phyloP scores from a whole-genome alignment of 306 rosid genomes.

The Comarum palustre region DNA sequence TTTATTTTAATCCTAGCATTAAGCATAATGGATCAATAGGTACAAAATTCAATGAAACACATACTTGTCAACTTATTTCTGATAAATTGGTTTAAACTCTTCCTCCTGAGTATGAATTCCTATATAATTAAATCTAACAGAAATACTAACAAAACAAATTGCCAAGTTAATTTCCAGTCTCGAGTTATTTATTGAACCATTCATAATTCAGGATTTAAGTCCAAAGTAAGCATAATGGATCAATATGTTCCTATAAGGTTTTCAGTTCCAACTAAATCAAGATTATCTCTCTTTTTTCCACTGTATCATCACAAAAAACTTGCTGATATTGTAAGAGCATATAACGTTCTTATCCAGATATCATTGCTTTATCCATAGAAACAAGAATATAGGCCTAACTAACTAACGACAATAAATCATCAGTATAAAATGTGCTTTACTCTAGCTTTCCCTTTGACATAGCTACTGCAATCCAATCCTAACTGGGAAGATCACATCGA shows the following conservation, averaged over 20 bases:
- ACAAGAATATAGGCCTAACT: neutral
- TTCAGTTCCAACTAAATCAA: neutral
- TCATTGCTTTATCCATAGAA: neutral
- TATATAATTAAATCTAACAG: neutral
- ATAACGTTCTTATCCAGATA: neutral
- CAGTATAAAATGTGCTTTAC: neutral
- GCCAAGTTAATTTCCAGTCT: neutral
- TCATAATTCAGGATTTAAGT: neutral
- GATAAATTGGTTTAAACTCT: neutral
- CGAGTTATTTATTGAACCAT: neutral
- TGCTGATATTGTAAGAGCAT: neutral
- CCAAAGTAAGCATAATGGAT: neutral
- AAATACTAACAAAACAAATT: neutral
- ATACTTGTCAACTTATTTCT: neutral
- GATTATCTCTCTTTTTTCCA: neutral
- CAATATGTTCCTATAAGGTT: neutral
- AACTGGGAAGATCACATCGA: neutral
- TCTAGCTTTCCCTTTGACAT: neutral
- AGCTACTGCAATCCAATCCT: neutral
- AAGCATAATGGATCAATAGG: neutral
- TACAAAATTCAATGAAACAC: neutral
- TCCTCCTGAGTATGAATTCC: neutral
- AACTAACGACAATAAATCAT: neutral
- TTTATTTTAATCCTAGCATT: neutral
- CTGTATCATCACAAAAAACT: neutral